Base-by-base conservation (phyloP, 2,329 filamentous ascomycete genomes). In the Ophiostoma sp. region DNA sequence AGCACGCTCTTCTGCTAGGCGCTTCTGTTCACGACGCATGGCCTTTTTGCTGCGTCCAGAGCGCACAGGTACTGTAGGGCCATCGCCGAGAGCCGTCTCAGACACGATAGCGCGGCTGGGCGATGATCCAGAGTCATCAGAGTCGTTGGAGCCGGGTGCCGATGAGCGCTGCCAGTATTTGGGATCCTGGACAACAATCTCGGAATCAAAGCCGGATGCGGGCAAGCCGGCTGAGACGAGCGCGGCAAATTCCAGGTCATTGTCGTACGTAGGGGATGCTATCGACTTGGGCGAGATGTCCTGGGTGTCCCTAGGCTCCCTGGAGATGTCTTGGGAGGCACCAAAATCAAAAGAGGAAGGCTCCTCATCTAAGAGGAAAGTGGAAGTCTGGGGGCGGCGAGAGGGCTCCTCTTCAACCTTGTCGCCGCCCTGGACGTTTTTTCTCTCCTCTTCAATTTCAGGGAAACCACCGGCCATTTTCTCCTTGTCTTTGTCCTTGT, bases 201-300 rank as follows among this genome's bases (percentile, higher is more conserved):
- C 85, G 4, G 89, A 86, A 75, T 91, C 85, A 73, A 93, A 92
- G 0, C 90, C 90, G 65, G 87, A 86, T n/a, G 87, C 85, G 76
- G 89, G 80, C 67, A 91, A 81, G 1, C 88, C 89, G 67, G 89
- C 90, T 71, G 89, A 89, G 66, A 92, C 79, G 3, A 86, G 87
- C 36, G 90, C 90, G 8, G 88, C 87, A 74, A 93, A 92, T 68
- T 88, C 87, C 10, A 90, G 79, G 74, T 92, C 90, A 70, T 89
- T 3, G 27, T 35, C 10, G 20, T n/a, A 36, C 11, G 7, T 20
- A 2, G 41, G 3, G 4, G 65, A 8, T 7, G 64, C 27, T 3
- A 20, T 33, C 20, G 65, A 27, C 39, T 41, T 36, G 31, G 36
- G 64, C 33, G 62, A 2, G 27, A 13, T 31, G 60, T 54, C 35